Conservation (phyloP, 768 basidiomycete species). For the Cystofilobasidium bisporidii region DNA sequence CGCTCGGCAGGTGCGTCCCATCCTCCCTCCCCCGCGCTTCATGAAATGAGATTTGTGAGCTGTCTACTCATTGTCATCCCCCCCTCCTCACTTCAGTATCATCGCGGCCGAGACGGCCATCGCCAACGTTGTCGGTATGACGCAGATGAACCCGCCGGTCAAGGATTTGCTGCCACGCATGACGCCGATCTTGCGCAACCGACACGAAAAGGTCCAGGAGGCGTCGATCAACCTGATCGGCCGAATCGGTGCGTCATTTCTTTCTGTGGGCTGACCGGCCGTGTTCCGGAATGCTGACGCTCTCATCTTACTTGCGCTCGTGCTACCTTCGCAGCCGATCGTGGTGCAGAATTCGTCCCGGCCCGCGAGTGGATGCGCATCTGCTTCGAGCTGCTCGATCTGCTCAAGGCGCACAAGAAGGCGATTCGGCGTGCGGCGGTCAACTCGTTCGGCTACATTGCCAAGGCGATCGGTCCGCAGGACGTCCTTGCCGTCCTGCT, state of each 20-base stretch:
- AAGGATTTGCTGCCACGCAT: slow-evolving; percentile 97
- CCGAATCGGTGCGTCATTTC: slow-evolving; percentile 57
- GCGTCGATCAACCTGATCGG: slow-evolving; percentile 99
- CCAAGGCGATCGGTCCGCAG: slow-evolving; percentile 97
- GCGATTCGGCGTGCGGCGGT: slow-evolving; percentile 97
- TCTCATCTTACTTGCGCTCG: slow-evolving; percentile 8
- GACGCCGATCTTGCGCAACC: slow-evolving; percentile 98
- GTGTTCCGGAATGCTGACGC: no score
- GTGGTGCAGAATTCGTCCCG: slow-evolving; percentile 96
- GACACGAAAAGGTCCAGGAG: slow-evolving; percentile 99
- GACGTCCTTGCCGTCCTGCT: slow-evolving; percentile 91
- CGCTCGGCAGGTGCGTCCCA: slow-evolving; percentile 56
- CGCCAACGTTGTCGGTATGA: slow-evolving; percentile 99
- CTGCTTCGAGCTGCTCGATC: slow-evolving; percentile 92
- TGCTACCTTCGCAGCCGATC: slow-evolving; percentile 56
- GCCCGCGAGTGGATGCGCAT: slow-evolving; percentile 99
- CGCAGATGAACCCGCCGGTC: slow-evolving; percentile 98
- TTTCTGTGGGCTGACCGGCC: background rate
- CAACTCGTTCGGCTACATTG: slow-evolving; percentile 99
- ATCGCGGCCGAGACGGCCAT: slow-evolving; percentile 98
- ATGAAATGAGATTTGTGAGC: no score
- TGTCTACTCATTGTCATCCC: no score
- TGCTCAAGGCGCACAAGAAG: slow-evolving; percentile 98
- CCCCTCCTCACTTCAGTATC: slow-evolving; percentile 52
- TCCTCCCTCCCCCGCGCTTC: background rate